These are phyloP conservation scores for Cicer yamashitae DNA, from an alignment of 306 rosid species.

Conservation along the genomic window DNA sequence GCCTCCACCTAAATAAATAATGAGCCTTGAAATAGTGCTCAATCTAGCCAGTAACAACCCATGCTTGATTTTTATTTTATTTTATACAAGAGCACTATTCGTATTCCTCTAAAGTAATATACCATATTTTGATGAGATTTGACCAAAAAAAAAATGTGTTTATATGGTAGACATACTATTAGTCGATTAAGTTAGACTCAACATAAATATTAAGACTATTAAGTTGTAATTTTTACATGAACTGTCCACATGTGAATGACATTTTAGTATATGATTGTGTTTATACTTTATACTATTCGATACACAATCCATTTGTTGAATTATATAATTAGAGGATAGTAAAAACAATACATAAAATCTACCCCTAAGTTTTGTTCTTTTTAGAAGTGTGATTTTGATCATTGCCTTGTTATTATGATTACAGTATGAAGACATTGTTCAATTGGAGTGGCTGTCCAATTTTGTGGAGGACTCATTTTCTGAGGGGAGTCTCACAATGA, in stretches of 20 bases:
- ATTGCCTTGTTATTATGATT: not conserved
- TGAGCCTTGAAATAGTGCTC: conserved; percentile 10
- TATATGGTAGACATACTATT: no score
- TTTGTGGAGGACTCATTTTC: conserved; percentile 89
- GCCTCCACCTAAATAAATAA: conserved; percentile 34
- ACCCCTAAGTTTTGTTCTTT: not conserved
- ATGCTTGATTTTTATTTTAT: conserved; percentile 20
- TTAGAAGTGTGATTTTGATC: conserved; percentile 37
- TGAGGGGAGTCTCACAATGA: conserved; percentile 79
- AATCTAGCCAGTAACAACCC: conserved; percentile 26
- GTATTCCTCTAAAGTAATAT: not conserved
- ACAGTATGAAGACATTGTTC: conserved; percentile 91
- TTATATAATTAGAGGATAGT: no score
- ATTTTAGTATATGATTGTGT: not conserved
- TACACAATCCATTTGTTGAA: no score
- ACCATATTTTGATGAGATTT: no score
- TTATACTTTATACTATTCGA: not conserved
- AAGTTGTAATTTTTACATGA: not conserved
- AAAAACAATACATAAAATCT: no score
- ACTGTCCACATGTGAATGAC: conserved; percentile 1
- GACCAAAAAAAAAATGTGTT: no score
- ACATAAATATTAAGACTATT: no score
- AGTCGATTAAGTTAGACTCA: no score
- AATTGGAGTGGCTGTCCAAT: conserved; percentile 90
- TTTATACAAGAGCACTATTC: conserved; percentile 40